phyloP scores from a whole-genome alignment of 352 stramenopile genomes.

The Aphanomyces stellatus region DNA sequence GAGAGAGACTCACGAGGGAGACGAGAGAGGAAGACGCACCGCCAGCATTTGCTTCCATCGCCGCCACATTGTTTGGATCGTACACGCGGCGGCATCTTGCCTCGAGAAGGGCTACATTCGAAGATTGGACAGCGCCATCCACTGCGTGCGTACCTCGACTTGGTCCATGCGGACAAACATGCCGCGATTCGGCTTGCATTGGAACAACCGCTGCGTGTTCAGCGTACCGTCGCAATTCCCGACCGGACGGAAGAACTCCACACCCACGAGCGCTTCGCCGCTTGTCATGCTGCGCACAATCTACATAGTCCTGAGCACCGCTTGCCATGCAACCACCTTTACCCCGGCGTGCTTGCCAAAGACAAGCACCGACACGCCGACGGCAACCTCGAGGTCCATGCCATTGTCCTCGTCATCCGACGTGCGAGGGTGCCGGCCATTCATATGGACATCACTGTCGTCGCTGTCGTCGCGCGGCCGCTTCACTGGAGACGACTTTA shows the following conservation, averaged over 20 bases:
- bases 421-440: not conserved
- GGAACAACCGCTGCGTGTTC: conserved; percentile 31
- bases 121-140: not conserved
- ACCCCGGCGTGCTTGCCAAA: conserved; percentile 18
- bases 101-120: conserved; percentile 8
- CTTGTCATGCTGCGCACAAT: conserved; percentile 5
- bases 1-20: not conserved
- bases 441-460: not conserved
- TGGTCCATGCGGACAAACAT: conserved; percentile 28
- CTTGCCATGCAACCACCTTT: not conserved
- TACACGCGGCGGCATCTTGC: conserved; percentile 15
- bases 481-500: too few relatives aligned
- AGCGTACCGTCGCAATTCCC: conserved; percentile 35
- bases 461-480: conserved; percentile 12
- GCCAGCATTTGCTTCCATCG: not conserved
- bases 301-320: too few relatives aligned
- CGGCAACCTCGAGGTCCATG: not conserved
- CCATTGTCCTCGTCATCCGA: not conserved
- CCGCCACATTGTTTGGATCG: conserved; percentile 15
- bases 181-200: conserved; percentile 29
- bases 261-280: conserved; percentile 18
- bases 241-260: conserved; percentile 35
- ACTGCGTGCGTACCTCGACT: conserved; percentile 20
- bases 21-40: not conserved
- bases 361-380: conserved; percentile 11